Conservation (phyloP, 139 green algal species). For the Picochlorum sp. region DNA sequence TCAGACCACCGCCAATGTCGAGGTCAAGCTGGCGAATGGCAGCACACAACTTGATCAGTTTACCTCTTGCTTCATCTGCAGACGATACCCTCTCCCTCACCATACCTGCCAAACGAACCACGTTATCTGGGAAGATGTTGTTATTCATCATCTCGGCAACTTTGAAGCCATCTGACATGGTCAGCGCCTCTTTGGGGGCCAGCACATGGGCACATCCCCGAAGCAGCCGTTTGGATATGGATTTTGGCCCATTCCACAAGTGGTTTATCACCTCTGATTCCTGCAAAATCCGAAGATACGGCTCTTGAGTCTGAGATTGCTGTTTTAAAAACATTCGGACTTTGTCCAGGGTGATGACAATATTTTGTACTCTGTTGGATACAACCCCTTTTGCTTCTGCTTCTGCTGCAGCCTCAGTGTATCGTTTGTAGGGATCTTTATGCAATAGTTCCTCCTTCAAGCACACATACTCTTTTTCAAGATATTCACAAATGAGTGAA, state of each 20-base stretch:
- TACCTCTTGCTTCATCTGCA: slow-evolving; percentile 13
- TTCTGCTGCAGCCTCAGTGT: slow-evolving; percentile 32
- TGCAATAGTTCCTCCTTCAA: slow-evolving; percentile 54
- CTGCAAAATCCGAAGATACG: slow-evolving; percentile 43
- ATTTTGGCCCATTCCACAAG: slow-evolving; percentile 49
- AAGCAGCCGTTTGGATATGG: slow-evolving; percentile 40
- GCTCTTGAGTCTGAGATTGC: slow-evolving; percentile 21
- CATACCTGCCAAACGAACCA: background rate
- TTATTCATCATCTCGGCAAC: slow-evolving; percentile 1
- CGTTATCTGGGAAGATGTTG: background rate
- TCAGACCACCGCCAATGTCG: slow-evolving; percentile 32
- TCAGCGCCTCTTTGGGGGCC: slow-evolving; percentile 2
- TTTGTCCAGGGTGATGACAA: slow-evolving; percentile 87
- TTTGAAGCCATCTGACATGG: slow-evolving; percentile 5
- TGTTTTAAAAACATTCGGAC: slow-evolving; percentile 55
- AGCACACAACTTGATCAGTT: slow-evolving; percentile 34
- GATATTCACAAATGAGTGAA: slow-evolving; percentile 53
- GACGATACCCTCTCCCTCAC: background rate
- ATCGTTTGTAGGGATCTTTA: slow-evolving; percentile 13
- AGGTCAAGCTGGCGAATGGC: slow-evolving; percentile 45
- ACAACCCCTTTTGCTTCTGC: slow-evolving; percentile 38
- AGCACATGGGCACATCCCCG: slow-evolving; percentile 21
- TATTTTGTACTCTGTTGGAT: slow-evolving; percentile 68
- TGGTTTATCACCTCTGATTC: slow-evolving; percentile 52
- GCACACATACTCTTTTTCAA: slow-evolving; percentile 57